Conservation (phyloP, 139 green algal species). For the Chlamydomonas schloesseri region DNA sequence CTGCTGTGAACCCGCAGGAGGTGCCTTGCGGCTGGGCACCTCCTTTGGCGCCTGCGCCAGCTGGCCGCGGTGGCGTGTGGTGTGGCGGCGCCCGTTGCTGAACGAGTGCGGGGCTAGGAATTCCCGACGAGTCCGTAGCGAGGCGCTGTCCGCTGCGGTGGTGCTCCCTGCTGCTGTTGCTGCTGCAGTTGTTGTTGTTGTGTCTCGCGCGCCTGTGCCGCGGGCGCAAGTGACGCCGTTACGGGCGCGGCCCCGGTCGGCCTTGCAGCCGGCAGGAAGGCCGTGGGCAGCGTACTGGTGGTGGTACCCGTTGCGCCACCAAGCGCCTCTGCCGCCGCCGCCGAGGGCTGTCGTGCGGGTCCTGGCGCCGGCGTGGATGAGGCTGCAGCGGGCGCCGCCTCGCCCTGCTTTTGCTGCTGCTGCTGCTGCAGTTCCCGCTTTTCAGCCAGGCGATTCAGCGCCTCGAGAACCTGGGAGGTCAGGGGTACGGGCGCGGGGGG, state of each 20-base stretch:
- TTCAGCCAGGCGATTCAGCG: not conserved
- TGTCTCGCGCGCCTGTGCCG: too few relatives aligned
- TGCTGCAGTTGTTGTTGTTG: conserved; percentile 21
- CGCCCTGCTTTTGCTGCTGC: conserved; percentile 15
- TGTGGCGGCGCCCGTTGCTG: too few relatives aligned
- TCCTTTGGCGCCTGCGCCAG: too few relatives aligned
- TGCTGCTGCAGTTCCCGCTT: conserved; percentile 3
- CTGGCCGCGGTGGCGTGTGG: too few relatives aligned
- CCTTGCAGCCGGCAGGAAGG: not conserved
- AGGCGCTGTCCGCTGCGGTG: not conserved
- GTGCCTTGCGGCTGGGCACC: too few relatives aligned
- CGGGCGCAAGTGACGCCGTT: not conserved
- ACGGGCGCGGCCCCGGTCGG: not conserved
- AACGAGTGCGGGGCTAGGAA: not conserved
- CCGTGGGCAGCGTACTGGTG: not conserved
- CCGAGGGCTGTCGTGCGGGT: not conserved
- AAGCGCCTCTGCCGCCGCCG: not conserved
- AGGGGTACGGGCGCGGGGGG: too few relatives aligned
- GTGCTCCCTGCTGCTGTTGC: conserved; percentile 1
- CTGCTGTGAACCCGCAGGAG: too few relatives aligned
- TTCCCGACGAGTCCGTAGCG: conserved; percentile 12
- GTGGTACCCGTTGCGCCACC: not conserved
- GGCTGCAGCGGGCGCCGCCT: not conserved
- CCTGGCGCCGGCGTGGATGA: not conserved
- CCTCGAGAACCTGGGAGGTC: conserved; percentile 26